Evolutionary conservation across 2,329 filamentous ascomycete species (phyloP), one percentile per base, ranked within the genome.

Genomic region (Aspergillus sp.): DNA sequence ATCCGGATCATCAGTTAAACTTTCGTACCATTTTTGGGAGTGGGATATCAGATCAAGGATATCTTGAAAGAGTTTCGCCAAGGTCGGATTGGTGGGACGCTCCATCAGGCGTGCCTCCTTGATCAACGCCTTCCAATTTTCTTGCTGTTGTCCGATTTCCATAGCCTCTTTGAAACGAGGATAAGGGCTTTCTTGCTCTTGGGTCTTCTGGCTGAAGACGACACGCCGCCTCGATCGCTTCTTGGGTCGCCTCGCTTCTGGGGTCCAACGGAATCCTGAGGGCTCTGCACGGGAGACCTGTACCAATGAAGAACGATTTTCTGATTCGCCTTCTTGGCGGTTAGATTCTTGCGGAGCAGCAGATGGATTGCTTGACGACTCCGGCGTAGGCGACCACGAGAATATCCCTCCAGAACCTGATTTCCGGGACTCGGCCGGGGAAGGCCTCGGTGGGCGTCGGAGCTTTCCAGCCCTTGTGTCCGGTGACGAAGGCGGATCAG

Each of bases 51-150:
- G 19, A 28, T 46, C 43, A 3, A 50, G 43, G 1, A 68, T 59
- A 9, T 57, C 49, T 8, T 52, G 13, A 7, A 67, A 64, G 7
- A 58, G 19, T 5, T 52, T 23, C 1, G 25, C 17, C 8, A 34
- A 23, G 13, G 47, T 30, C 28, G 47, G 34, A 4, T 45, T 54
- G 28, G 30, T 31, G 22, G 11, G 49, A 45, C 50, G 17, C 28
- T 54, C 56, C 50, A 65, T 54, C 9, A 25, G 28, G 23, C 43
- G 59, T 13, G 64, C 62, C 17, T 52, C 57, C 5, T 48, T 23
- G 25, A 65, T 53, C 28, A 72, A 28, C 4, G 11, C 50, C 4
- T 64, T 53, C 74, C 73, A 76, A 22, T 65, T 64, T 1, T 63
- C 57, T 46, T 58, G 49, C 51, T 73, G 71, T 1, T 57, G 57